phyloP scores from a whole-genome alignment of 2,329 filamentous ascomycete genomes.

The Ceratocystis alfenasii region DNA sequence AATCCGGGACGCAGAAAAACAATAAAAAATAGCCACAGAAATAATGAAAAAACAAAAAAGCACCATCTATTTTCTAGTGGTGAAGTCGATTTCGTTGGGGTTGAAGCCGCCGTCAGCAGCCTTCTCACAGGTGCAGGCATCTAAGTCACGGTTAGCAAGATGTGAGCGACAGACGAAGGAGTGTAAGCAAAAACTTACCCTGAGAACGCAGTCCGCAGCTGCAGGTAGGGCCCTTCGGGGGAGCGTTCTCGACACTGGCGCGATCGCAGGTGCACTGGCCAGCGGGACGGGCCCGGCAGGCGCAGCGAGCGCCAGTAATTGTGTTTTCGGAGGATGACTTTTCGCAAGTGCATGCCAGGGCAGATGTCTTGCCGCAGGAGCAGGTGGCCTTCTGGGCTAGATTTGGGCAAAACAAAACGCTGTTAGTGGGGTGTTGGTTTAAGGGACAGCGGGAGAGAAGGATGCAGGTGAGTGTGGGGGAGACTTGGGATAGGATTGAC shows the following conservation, averaged over 20 bases:
- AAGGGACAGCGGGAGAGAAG: conserved; percentile 14
- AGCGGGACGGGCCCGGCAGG: conserved; percentile 68
- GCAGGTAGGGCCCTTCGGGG: conserved; percentile 50
- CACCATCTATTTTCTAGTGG: conserved; percentile 45
- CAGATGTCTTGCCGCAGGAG: conserved; percentile 81
- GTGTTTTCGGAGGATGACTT: conserved; percentile 66
- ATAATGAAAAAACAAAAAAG: not conserved
- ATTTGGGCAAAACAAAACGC: conserved; percentile 13
- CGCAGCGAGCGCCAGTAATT: conserved; percentile 61
- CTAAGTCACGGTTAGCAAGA: conserved; percentile 30
- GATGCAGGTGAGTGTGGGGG: not conserved
- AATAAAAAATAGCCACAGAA: not conserved
- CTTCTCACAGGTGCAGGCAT: conserved; percentile 74
- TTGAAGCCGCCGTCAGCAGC: conserved; percentile 49
- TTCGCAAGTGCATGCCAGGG: conserved; percentile 75
- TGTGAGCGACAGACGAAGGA: not conserved
- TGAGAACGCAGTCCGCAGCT: conserved; percentile 64
- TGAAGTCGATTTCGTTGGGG: conserved; percentile 77
- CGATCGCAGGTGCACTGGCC: conserved; percentile 74
- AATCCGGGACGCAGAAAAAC: conserved; percentile 4
- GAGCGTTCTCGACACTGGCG: conserved; percentile 56
- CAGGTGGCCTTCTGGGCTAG: conserved; percentile 56
- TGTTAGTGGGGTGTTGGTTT: not conserved
- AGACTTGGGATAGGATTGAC: conserved; percentile 8
- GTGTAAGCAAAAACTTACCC: conserved; percentile 37